Evolutionary conservation across 257 asterid species (phyloP), one percentile per base, ranked within the genome.

Genomic region (Solanum verrucosum): DNA sequence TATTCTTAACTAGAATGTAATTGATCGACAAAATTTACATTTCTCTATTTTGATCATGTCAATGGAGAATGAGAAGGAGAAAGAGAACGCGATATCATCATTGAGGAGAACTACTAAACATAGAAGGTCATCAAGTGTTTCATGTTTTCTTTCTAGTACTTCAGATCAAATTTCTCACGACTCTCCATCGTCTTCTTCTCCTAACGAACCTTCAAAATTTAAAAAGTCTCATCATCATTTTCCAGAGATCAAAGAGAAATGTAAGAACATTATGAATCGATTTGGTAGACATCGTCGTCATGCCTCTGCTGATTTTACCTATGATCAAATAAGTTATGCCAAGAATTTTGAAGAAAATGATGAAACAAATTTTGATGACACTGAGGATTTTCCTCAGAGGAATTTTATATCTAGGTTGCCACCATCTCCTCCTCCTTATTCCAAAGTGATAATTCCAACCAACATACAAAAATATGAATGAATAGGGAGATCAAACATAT

Each of bases 321-420:
- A 92, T 6, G 93, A 91, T 67, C 92, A 91, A 7, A 90, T 90
- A 14, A 92, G 92, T 72, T 92, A 92, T 49, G 70, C 94, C 4
- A 91, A 89, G 88, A 91, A 92, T 85, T 91, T 92, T 68, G 60
- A 91, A 1, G 89, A 90, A 6, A 92, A 88, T 2, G 56, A 73
- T 3, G 46, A 75, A 56, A 31, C 2, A 83, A 31, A 10, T 52
- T 79, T 44, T 79, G 84, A 79, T 79, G 73, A 59, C 33, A 10
- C 33, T 52, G 82, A 87, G 14, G 86, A 87, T 23, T 40, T 87
- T 60, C 89, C 44, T 14, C 44, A 18, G 20, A 87, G 79, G 65
- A 63, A 87, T 38, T 87, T 87, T 40, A 34, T 23, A 4, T 46
- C 89, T 46, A 87, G 89, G 27, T 40, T 87, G 37, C 79, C 86